Evolutionary conservation across 2,329 filamentous ascomycete genomes (phyloP).

Genomic region (Pseudopithomyces maydicus): DNA sequence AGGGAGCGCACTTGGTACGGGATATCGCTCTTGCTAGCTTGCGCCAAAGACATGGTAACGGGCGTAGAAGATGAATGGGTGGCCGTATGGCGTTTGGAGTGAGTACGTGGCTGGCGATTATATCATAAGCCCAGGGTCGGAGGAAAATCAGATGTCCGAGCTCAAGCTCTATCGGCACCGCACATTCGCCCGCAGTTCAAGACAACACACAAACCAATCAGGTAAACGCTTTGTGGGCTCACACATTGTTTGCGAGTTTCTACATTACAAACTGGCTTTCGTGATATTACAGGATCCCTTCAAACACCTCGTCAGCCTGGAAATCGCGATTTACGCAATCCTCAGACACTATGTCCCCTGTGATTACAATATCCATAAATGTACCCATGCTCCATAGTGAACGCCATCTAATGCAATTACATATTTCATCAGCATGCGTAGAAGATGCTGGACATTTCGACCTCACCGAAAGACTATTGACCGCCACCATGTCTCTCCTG

Average conservation of each 20-base stretch:
- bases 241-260: no score
- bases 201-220: neutral
- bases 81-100: slow-evolving; percentile 33
- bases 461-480: slow-evolving; percentile 2
- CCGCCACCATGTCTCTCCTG: slow-evolving; percentile 57
- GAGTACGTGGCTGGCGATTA: slow-evolving; percentile 42
- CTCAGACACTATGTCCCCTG: neutral
- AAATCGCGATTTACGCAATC: no score
- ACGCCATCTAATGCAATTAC: slow-evolving; percentile 5
- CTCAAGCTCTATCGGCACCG: slow-evolving; percentile 4
- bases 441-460: neutral
- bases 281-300: no score
- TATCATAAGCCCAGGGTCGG: slow-evolving; percentile 37
- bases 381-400: neutral
- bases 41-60: slow-evolving; percentile 41
- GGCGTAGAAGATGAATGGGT: slow-evolving; percentile 13
- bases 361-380: neutral
- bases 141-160: slow-evolving; percentile 38
- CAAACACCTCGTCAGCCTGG: no score
- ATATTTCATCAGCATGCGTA: neutral
- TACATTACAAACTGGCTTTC: no score
- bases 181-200: neutral
- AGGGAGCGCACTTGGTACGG: slow-evolving; percentile 47
- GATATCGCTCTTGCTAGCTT: slow-evolving; percentile 42
- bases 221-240: neutral